Evolutionary conservation across 305 asterid genomes (phyloP), one percentile per base, ranked within the genome.

Genomic region (Rubia peregrina): DNA sequence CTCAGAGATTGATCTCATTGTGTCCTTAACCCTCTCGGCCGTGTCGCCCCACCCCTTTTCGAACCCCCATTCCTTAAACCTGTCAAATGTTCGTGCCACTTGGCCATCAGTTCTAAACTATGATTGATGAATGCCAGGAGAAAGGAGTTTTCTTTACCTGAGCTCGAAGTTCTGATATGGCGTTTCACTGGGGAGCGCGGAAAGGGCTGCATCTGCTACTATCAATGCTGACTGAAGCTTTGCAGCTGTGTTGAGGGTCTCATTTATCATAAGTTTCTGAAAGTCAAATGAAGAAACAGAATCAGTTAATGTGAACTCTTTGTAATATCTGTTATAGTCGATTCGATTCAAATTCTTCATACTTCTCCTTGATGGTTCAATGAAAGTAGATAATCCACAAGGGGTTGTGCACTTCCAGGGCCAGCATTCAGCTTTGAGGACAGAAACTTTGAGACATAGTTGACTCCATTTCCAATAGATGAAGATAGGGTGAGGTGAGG

Each of bases 31-130:
- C 80, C 96, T 86, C 73, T 78, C 90, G 10, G 97, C 98, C 40
- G 83, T 88, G 73, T 86, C 84, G 4, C 98, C 98, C 98, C 98
- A 92, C 59, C 98, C 98, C 76, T 80, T 90, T 80, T 88, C 97
- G 19, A 92, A 90, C 1, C 98, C 98, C 97, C 96, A 87, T 68
- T 90, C 95, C 33, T 84, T 92, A 74, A 92, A 87, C 83, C 98
- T 92, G 81, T 36, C 78, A 68, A 55, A 51, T 49, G 74, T 55
- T 3, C 10, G 7, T 44, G 12, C 21, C 71, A 49, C 61, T 53
- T 49, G 17, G 55, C 42, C 8, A 30, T 56, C n/a, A 61, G 42
- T 9, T 48, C 38, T 21, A 21, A 62, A 0, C 41, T 5, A 21
- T 10, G 38, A 7, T 44, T 44, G 13, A 51, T 19, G 26, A 21